Percentiles rank a stretch among this genome's conserved stretches.
These are phyloP conservation scores for Aspergillus phoenicis DNA, from an alignment of 2,329 filamentous ascomycete species.

Conservation along the genomic window DNA sequence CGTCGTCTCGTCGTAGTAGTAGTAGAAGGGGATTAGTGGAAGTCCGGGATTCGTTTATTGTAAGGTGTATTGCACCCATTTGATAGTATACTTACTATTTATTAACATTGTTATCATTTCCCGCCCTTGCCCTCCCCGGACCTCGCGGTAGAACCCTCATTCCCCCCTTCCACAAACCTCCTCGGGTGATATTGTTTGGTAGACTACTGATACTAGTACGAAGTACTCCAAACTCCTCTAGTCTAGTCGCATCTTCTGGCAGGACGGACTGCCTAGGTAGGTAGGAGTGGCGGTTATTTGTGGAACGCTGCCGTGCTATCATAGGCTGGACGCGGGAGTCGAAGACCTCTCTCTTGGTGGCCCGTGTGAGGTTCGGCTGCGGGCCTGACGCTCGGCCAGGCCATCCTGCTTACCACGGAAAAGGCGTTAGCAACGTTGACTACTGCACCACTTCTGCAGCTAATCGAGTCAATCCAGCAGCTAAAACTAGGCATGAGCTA, in stretches of 20 bases:
- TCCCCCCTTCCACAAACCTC: no score
- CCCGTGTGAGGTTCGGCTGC: not conserved
- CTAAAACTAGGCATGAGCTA: constrained; percentile 5
- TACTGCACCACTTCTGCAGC: constrained; percentile 16
- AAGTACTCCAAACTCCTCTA: not conserved
- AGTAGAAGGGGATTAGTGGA: no score
- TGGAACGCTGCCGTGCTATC: not conserved
- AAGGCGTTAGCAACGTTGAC: constrained; percentile 13
- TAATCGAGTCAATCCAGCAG: constrained; percentile 16
- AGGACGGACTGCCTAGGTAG: not conserved
- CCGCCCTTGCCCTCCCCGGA: no score
- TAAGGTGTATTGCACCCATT: no score
- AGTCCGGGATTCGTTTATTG: no score
- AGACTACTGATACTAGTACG: not conserved
- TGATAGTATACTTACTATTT: no score
- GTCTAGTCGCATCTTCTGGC: not conserved
- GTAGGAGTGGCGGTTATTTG: constrained; percentile 1
- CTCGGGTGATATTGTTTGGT: not conserved
- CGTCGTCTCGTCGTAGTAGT: no score
- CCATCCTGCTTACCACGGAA: constrained; percentile 8
- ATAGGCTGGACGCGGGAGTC: not conserved
- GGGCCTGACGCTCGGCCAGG: constrained; percentile 13
- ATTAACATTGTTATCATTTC: no score
- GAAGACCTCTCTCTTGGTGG: not conserved
- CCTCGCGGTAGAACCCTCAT: no score